Evolutionary conservation across 129 eudicot species (phyloP).

Genomic region (Tanacetum coccineum): DNA sequence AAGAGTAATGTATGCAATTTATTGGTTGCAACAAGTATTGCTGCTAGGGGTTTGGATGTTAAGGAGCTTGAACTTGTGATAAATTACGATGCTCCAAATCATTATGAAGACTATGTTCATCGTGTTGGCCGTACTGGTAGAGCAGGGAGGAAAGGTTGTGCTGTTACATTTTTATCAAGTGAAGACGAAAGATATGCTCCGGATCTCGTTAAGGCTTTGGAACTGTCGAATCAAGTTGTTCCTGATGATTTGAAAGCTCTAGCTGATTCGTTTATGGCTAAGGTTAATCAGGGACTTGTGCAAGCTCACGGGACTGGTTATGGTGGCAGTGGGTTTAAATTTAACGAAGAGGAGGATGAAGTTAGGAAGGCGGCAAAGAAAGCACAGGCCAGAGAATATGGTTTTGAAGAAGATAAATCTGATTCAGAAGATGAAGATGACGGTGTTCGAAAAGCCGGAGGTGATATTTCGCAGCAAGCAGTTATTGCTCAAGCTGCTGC

Average conservation of each 20-base stretch:
- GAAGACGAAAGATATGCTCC: conserved; percentile 72
- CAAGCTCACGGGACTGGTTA: conserved; percentile 81
- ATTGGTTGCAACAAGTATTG: conserved; percentile 71
- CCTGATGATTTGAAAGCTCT: conserved; percentile 71
- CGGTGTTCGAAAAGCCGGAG: conserved; percentile 61
- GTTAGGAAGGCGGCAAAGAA: conserved; percentile 79
- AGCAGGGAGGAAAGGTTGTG: conserved; percentile 72
- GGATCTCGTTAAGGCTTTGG: conserved; percentile 71
- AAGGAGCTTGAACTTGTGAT: conserved; percentile 75
- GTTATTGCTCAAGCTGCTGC: conserved; percentile 42
- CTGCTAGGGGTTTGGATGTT: conserved; percentile 81
- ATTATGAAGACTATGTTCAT: conserved; percentile 79
- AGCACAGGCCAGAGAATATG: conserved; percentile 89
- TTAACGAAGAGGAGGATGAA: conserved; percentile 81
- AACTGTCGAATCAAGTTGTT: conserved; percentile 62
- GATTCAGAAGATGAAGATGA: conserved; percentile 91
- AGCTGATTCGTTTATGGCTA: conserved; percentile 72
- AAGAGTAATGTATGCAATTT: conserved; percentile 70
- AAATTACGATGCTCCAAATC: conserved; percentile 74
- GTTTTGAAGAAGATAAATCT: conserved; percentile 83
- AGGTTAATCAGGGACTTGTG: conserved; percentile 76
- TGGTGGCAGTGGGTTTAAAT: conserved; percentile 78
- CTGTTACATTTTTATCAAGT: conserved; percentile 56
- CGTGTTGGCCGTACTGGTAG: conserved; percentile 83
- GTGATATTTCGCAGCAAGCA: conserved; percentile 48